A percentile compares a stretch with the other conserved stretches of the same genome.
Evolutionary conservation across 805 yeast genomes (phyloP).

Genomic region (Sporopachydermia lactativora): DNA sequence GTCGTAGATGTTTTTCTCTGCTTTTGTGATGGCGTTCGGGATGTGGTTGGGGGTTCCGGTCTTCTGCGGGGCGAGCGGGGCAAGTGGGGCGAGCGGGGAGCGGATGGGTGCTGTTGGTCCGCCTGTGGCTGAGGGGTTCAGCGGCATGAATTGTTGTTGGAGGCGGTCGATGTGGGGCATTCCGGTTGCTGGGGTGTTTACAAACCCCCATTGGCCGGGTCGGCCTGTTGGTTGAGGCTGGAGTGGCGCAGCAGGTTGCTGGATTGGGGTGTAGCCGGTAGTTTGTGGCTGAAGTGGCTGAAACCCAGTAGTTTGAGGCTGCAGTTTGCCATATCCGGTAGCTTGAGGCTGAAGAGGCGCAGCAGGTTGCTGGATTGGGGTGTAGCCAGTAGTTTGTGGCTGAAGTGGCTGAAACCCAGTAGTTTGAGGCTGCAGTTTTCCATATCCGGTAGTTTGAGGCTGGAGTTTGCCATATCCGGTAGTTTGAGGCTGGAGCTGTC

Average conservation of each 20-base stretch:
- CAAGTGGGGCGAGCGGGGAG: constrained; percentile 15
- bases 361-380: constrained; percentile 17
- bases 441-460: constrained; percentile 16
- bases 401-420: constrained; percentile 20
- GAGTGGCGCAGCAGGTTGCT: constrained; percentile 20
- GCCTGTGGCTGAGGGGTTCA: constrained; percentile 17
- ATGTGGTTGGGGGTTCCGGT: constrained; percentile 29
- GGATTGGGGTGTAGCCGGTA: constrained; percentile 16
- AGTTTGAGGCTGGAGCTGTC: constrained; percentile 41
- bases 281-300: constrained; percentile 14
- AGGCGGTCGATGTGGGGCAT: constrained; percentile 56
- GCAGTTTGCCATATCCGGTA: constrained; percentile 17
- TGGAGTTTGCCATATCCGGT: constrained; percentile 33
- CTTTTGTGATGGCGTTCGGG: constrained; percentile 73
- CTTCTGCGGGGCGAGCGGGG: constrained; percentile 27
- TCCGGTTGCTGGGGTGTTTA: constrained; percentile 53
- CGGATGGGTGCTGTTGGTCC: no score
- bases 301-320: constrained; percentile 23
- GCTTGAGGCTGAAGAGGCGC: constrained; percentile 13
- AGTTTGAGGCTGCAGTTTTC: constrained; percentile 24
- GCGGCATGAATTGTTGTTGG: constrained; percentile 56
- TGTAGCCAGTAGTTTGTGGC: constrained; percentile 52
- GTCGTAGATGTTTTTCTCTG: constrained; percentile 77
- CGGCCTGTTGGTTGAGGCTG: constrained; percentile 38
- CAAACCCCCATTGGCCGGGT: constrained; percentile 77